Evolutionary conservation across 208 protist species (phyloP).

Genomic region (Leptomonas seymouri): DNA sequence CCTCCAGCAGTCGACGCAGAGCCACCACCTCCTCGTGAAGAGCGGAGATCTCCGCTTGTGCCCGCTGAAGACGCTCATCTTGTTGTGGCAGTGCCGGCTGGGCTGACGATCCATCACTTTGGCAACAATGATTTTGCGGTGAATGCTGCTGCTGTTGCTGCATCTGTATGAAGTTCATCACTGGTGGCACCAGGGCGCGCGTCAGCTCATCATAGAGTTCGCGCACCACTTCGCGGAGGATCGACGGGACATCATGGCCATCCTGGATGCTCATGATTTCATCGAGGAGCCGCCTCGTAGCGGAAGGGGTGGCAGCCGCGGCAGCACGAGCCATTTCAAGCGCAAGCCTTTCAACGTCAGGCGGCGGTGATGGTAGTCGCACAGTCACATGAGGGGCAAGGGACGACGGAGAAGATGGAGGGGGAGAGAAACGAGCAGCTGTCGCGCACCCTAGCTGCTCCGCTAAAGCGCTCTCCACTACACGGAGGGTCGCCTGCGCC

Average conservation of each 20-base stretch:
- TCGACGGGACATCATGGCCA: slow-evolving; percentile 20
- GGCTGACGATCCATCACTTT: neutral
- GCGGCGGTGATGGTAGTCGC: neutral
- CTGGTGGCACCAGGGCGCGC: slow-evolving; percentile 9
- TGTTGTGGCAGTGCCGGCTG: neutral
- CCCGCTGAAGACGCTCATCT: neutral
- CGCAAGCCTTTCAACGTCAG: slow-evolving; percentile 8
- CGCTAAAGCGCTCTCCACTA: slow-evolving; percentile 13
- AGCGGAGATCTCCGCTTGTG: slow-evolving; percentile 18
- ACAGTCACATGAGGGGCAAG: neutral
- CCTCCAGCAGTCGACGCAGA: slow-evolving; percentile 16
- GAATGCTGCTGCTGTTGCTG: neutral
- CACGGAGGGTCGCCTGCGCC: slow-evolving; percentile 24
- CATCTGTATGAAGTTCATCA: slow-evolving; percentile 18
- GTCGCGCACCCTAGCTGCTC: slow-evolving; percentile 9
- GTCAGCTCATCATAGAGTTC: slow-evolving; percentile 21
- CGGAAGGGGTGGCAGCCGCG: neutral
- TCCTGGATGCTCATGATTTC: slow-evolving; percentile 30
- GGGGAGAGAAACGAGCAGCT: neutral
- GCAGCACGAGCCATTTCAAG: slow-evolving; percentile 20
- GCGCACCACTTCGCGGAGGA: slow-evolving; percentile 10
- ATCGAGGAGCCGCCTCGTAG: slow-evolving; percentile 19
- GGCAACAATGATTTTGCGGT: neutral
- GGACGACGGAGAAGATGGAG: neutral
- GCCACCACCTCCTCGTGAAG: slow-evolving; percentile 25